A percentile compares a stretch with the other conserved stretches of the same genome.
These are phyloP conservation scores for Brettanomyces sp. DNA, from an alignment of 805 yeast genomes.

Conservation along the genomic window DNA sequence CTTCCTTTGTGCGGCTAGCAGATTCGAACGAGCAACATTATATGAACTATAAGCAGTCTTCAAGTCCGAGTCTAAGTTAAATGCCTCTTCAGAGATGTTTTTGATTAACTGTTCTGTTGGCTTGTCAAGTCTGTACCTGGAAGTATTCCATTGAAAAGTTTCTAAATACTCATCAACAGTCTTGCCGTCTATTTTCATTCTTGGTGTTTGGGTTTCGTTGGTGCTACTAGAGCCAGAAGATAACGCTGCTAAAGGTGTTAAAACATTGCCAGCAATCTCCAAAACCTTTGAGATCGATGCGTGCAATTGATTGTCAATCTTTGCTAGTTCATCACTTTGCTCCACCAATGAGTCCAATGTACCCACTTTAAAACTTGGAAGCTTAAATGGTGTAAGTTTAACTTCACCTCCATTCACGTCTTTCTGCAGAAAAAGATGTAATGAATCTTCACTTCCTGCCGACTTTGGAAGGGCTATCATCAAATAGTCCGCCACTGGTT, in stretches of 20 bases:
- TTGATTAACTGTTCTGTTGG: constrained; percentile 69
- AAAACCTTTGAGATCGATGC: constrained; percentile 62
- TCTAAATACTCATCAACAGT: constrained; percentile 57
- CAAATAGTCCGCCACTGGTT: constrained; percentile 16
- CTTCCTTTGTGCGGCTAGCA: constrained; percentile 84
- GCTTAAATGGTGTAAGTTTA: constrained; percentile 44
- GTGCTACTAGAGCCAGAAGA: constrained; percentile 10
- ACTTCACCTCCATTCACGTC: constrained; percentile 48
- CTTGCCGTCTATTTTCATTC: constrained; percentile 27
- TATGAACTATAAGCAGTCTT: constrained; percentile 66
- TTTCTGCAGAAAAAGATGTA: constrained; percentile 42
- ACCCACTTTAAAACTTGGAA: constrained; percentile 89
- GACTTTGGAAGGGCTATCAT: constrained; percentile 23
- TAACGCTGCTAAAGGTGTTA: neutral
- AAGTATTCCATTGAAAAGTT: constrained; percentile 77
- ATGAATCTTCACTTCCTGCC: constrained; percentile 21
- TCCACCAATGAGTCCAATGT: constrained; percentile 86
- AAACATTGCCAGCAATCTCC: constrained; percentile 53
- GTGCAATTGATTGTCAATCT: constrained; percentile 71
- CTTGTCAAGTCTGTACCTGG: constrained; percentile 79
- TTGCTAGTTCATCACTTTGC: constrained; percentile 81
- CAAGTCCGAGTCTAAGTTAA: constrained; percentile 78
- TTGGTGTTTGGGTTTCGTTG: constrained; percentile 10
- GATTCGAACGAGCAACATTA: constrained; percentile 72
- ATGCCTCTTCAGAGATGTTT: constrained; percentile 64